Conservation (phyloP, 495 filamentous ascomycete species). For the Physcia stellaris region DNA sequence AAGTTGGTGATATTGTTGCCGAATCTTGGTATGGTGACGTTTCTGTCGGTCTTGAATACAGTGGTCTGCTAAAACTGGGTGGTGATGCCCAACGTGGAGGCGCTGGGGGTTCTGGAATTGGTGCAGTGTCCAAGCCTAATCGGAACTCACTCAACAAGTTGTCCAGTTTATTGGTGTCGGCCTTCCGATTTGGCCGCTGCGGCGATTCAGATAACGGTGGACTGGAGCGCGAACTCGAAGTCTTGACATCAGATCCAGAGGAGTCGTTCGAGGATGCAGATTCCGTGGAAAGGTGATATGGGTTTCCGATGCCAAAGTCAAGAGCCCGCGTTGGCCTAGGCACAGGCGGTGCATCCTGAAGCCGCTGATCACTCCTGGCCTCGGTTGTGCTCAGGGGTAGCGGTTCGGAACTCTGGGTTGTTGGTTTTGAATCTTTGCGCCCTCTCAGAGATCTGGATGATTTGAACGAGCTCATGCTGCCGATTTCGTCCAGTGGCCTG, state of each 20-base stretch:
- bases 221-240: constrained; percentile 60
- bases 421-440: constrained; percentile 21
- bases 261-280: constrained; percentile 62
- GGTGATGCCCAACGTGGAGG: background rate
- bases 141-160: constrained; percentile 26
- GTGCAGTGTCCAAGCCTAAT: constrained; percentile 4
- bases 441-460: constrained; percentile 11
- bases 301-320: constrained; percentile 37
- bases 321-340: constrained; percentile 28
- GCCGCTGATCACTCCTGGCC: constrained; percentile 18
- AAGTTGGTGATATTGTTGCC: no score
- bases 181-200: constrained; percentile 22
- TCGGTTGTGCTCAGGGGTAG: no score
- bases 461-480: constrained; percentile 17
- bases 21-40: no score
- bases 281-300: constrained; percentile 48
- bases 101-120: background rate
- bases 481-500: constrained; percentile 20
- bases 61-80: constrained; percentile 4
- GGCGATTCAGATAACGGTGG: constrained; percentile 25
- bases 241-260: constrained; percentile 45
- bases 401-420: no score
- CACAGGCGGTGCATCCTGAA: background rate
- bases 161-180: constrained; percentile 22
- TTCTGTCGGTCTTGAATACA: constrained; percentile 13